These are phyloP conservation scores for Nepenthes mirabilis DNA, from an alignment of 148 eudicot genomes.

Conservation along the genomic window DNA sequence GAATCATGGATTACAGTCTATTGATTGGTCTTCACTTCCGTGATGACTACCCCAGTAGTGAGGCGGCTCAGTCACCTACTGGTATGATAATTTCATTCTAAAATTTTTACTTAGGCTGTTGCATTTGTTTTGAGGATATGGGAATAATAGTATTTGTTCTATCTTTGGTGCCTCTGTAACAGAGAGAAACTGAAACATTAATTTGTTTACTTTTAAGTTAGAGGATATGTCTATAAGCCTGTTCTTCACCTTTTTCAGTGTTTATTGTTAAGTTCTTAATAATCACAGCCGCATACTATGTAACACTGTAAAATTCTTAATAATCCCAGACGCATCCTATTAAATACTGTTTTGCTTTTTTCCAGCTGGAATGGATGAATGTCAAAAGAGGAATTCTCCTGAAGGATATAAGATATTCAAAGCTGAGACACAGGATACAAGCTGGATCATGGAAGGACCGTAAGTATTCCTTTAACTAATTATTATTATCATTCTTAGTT, in stretches of 20 bases:
- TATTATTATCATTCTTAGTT: neutral
- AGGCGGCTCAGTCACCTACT: slow-evolving; percentile 21
- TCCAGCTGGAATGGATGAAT: neutral
- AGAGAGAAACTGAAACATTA: too few species aligned
- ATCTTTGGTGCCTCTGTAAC: too few species aligned
- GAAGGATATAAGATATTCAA: slow-evolving; percentile 13
- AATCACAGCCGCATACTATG: too few species aligned
- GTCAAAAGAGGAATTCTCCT: slow-evolving; percentile 9
- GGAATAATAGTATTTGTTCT: too few species aligned
- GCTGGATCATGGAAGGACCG: slow-evolving; percentile 32
- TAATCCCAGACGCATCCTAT: neutral
- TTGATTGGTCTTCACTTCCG: slow-evolving; percentile 35
- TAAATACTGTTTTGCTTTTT: neutral
- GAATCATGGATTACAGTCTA: slow-evolving; percentile 38
- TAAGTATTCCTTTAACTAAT: slow-evolving; percentile 10
- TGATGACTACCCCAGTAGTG: slow-evolving; percentile 19
- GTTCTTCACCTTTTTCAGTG: neutral
- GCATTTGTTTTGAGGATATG: neutral
- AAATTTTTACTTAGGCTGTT: neutral
- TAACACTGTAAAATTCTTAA: neutral
- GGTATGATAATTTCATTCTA: slow-evolving; percentile 9
- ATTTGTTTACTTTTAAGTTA: too few species aligned
- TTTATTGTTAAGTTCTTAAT: too few species aligned
- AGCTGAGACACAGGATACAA: slow-evolving; percentile 16
- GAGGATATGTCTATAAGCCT: neutral